A percentile compares a stretch with the other conserved stretches of the same genome.
Evolutionary conservation across 1,139 yeast genomes (phyloP).

Genomic region (Kodamaea alishanica): DNA sequence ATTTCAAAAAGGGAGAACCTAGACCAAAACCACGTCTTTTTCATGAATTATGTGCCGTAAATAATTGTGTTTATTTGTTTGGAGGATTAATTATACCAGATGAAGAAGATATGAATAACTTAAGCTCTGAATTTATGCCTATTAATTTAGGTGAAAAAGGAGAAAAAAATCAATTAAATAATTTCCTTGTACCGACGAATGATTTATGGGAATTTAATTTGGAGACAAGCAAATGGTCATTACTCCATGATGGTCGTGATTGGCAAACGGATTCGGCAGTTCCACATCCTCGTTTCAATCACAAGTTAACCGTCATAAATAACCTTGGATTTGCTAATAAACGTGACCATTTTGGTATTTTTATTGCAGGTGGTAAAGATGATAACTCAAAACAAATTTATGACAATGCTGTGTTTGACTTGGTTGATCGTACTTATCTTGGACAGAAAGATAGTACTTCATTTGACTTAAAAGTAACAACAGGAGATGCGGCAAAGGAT

Average conservation of each 20-base stretch:
- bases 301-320: slow-evolving; percentile 46
- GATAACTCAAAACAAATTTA: slow-evolving; percentile 35
- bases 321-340: slow-evolving; percentile 41
- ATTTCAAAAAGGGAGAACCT: slow-evolving; percentile 12
- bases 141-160: background rate
- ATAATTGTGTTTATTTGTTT: slow-evolving; percentile 50
- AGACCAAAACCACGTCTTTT: slow-evolving; percentile 55
- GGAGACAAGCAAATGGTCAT: slow-evolving; percentile 47
- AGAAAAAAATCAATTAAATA: slow-evolving; percentile 1
- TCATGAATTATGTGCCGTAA: slow-evolving; percentile 52
- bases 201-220: slow-evolving; percentile 68
- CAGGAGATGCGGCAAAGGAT: slow-evolving; percentile 10
- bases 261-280: slow-evolving; percentile 23
- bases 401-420: slow-evolving; percentile 51
- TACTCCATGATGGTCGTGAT: slow-evolving; percentile 40
- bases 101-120: slow-evolving; percentile 4
- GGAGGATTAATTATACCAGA: slow-evolving; percentile 53
- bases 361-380: slow-evolving; percentile 61
- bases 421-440: slow-evolving; percentile 46
- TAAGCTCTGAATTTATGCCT: slow-evolving; percentile 1
- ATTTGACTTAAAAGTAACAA: slow-evolving; percentile 23
- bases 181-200: slow-evolving; percentile 44
- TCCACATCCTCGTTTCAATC: slow-evolving; percentile 49
- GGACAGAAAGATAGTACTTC: slow-evolving; percentile 22
- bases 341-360: slow-evolving; percentile 50